Evolutionary conservation across 169 alveolate genomes (phyloP), one percentile per base, ranked within the genome.

Genomic region (Cyclospora cayetanensis): DNA sequence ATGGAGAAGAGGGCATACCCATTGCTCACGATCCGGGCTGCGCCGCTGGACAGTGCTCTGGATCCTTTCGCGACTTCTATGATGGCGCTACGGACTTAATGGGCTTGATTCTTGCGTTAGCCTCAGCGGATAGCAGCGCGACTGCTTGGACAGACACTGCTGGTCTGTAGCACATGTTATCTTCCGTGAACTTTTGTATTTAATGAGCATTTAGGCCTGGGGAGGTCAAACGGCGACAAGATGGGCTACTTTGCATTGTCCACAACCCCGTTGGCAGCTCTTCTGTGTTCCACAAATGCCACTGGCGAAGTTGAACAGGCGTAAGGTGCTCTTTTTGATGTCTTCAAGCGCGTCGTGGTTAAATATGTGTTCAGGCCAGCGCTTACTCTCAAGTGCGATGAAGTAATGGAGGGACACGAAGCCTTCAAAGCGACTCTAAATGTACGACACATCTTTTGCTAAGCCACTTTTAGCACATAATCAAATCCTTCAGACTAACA

Each of bases 201-300:
- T 5, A 18, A n/a, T n/a, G 20, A 11, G 42, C 39, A 35, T 27
- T 5, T 66, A 66, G 94, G 88, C 11, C 82, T 70, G 7, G 94
- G 87, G 20, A 77, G 27, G 39, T 41, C 87, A 4, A 46, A 46
- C 29, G 42, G 42, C 66, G 68, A 5, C 25, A 91, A 42, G 35
- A 63, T 65, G 43, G 42, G 96, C 68, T 94, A 90, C 91, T 97
- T 97, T 89, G 96, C 97, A 72, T 92, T 97, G 68, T 96, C 95
- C 80, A 83, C 96, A 25, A 96, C 98, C 4, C 95, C 96, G 80
- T 82, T 97, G 37, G 97, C 95, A 42, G 98, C 98, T 3, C 91
- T 97, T 35, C 96, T 94, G 37, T 97, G 98, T 66, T 96, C 98
- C 15, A 96, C 98, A 5, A 96, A 96, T 93, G 90, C 93, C 22